Evolutionary conservation across 441 rosid species (phyloP).

Genomic region (Bocquillonia castaneifolia): DNA sequence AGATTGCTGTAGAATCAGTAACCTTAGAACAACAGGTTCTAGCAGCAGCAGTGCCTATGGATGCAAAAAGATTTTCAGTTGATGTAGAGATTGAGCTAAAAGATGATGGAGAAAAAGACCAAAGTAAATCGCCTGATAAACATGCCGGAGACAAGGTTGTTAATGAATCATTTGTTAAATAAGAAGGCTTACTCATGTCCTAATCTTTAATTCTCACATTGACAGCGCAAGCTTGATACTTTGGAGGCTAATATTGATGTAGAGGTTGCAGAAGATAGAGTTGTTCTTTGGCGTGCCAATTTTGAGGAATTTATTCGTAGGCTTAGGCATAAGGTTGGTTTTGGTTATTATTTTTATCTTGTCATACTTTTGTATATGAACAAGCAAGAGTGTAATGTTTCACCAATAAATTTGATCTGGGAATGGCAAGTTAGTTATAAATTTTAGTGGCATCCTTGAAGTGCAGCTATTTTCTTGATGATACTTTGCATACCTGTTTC

Average conservation of each 20-base stretch:
- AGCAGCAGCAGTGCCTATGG: slow-evolving; percentile 67
- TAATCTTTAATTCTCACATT: slow-evolving; percentile 21
- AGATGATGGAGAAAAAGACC: slow-evolving; percentile 32
- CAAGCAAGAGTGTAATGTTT: not conserved
- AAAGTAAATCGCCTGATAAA: slow-evolving; percentile 23
- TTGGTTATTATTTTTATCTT: slow-evolving; percentile 11
- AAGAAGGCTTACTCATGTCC: slow-evolving; percentile 17
- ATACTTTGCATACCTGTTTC: not conserved
- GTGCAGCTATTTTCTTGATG: too few relatives aligned
- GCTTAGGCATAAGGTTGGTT: slow-evolving; percentile 78
- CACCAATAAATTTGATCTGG: not conserved
- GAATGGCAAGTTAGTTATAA: not conserved
- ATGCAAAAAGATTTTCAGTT: slow-evolving; percentile 57
- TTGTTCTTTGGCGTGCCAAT: slow-evolving; percentile 79
- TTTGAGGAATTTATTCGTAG: slow-evolving; percentile 64
- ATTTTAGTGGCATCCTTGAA: too few relatives aligned
- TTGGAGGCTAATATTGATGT: slow-evolving; percentile 33
- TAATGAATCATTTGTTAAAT: slow-evolving; percentile 12
- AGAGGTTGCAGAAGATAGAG: slow-evolving; percentile 32
- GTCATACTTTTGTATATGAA: not conserved
- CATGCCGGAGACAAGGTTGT: slow-evolving; percentile 63
- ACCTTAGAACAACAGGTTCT: slow-evolving; percentile 63
- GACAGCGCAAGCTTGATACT: slow-evolving; percentile 38
- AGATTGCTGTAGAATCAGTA: slow-evolving; percentile 43
- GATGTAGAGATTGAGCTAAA: slow-evolving; percentile 28